Conservation (phyloP, 2,329 filamentous ascomycete species). For the Aureobasidium pullulans region DNA sequence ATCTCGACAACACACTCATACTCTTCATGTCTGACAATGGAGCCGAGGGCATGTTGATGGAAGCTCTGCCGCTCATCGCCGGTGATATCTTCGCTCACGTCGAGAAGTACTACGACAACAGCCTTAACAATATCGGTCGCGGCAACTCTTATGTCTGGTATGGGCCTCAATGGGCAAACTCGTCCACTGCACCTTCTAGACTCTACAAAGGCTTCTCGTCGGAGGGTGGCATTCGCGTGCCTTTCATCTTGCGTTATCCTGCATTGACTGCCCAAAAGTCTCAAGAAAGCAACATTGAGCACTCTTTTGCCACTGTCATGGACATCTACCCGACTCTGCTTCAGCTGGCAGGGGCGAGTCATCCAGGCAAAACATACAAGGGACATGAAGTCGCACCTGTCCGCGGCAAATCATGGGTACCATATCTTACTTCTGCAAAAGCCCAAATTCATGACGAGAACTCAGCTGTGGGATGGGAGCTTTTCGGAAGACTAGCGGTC, state of each 20-base stretch:
- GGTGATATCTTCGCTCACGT: slow-evolving; percentile 26
- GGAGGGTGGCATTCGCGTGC: slow-evolving; percentile 30
- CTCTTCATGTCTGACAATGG: slow-evolving; percentile 35
- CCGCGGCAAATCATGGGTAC: slow-evolving; percentile 27
- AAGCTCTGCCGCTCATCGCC: slow-evolving; percentile 26
- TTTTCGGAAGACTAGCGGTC: slow-evolving; percentile 29
- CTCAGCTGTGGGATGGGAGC: slow-evolving; percentile 28
- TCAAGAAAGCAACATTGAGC: slow-evolving; percentile 19
- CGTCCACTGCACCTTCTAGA: slow-evolving; percentile 20
- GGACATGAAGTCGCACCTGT: slow-evolving; percentile 28
- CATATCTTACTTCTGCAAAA: slow-evolving; percentile 15
- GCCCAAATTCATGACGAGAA: slow-evolving; percentile 21
- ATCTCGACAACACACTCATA: slow-evolving; percentile 32
- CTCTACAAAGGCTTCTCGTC: slow-evolving; percentile 20
- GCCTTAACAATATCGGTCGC: slow-evolving; percentile 29
- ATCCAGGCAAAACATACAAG: slow-evolving; percentile 25
- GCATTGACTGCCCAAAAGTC: slow-evolving; percentile 13
- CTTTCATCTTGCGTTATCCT: slow-evolving; percentile 30
- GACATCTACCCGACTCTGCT: slow-evolving; percentile 31
- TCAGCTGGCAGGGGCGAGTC: slow-evolving; percentile 27
- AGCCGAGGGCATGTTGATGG: slow-evolving; percentile 29
- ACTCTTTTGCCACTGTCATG: slow-evolving; percentile 33
- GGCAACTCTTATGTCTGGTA: slow-evolving; percentile 32
- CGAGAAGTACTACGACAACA: slow-evolving; percentile 32
- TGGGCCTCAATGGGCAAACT: slow-evolving; percentile 27